Percentiles rank a stretch among this genome's conserved stretches.
These are phyloP conservation scores for Candida michaelii DNA, from an alignment of 805 yeast species.

Conservation along the genomic window DNA sequence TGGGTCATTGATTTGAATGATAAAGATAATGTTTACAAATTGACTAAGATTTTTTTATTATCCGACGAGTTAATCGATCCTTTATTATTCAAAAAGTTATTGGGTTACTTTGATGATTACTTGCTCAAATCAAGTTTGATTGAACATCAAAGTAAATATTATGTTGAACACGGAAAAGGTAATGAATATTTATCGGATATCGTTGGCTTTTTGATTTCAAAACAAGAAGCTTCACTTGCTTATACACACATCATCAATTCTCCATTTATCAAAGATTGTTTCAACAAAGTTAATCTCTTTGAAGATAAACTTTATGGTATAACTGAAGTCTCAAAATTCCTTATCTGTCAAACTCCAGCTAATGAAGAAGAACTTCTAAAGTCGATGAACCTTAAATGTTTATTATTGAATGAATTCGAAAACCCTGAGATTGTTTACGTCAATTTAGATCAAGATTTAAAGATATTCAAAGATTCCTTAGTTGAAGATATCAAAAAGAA, in stretches of 20 bases:
- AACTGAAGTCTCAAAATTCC: slow-evolving; percentile 21
- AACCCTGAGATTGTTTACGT: slow-evolving; percentile 40
- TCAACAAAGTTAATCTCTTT: slow-evolving; percentile 26
- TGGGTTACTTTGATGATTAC: slow-evolving; percentile 31
- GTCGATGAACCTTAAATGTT: slow-evolving; percentile 26
- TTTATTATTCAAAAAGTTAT: slow-evolving; percentile 28
- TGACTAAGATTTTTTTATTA: slow-evolving; percentile 35
- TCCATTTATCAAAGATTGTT: slow-evolving; percentile 24
- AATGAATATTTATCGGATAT: slow-evolving; percentile 34
- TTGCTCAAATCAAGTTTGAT: slow-evolving; percentile 32
- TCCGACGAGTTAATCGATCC: slow-evolving; percentile 31
- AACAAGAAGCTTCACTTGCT: slow-evolving; percentile 13
- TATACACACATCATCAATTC: slow-evolving; percentile 29
- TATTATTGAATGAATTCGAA: slow-evolving; percentile 35
- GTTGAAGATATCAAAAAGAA: slow-evolving; percentile 15
- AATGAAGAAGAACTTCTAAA: slow-evolving; percentile 5
- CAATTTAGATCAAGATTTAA: slow-evolving; percentile 24
- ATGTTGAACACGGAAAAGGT: slow-evolving; percentile 19
- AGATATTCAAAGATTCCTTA: slow-evolving; percentile 20
- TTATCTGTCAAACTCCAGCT: slow-evolving; percentile 9
- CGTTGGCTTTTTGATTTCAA: slow-evolving; percentile 14
- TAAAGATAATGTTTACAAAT: slow-evolving; percentile 31
- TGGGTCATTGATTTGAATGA: slow-evolving; percentile 35
- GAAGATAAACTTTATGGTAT: slow-evolving; percentile 35
- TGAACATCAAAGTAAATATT: slow-evolving; percentile 34